Evolutionary conservation across 2,329 filamentous ascomycete genomes (phyloP).

Genomic region (Colletotrichum chrysophilum): DNA sequence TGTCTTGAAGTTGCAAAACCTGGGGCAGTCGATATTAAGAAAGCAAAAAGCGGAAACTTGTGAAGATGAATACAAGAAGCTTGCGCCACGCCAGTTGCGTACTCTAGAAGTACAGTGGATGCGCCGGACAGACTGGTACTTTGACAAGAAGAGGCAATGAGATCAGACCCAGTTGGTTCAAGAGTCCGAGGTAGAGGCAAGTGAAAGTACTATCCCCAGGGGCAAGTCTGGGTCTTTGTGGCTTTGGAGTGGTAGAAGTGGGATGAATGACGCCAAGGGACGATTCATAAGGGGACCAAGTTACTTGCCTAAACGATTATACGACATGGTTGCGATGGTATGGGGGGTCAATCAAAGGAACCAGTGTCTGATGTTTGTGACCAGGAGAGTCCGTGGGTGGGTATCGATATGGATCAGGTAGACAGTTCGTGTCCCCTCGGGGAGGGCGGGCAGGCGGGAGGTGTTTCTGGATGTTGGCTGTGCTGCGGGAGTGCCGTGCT

Average conservation of each 20-base stretch:
- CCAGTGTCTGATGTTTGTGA: conserved; percentile 23
- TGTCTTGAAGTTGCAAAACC: background rate
- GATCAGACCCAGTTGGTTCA: background rate
- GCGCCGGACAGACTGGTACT: background rate
- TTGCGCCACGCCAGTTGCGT: conserved; percentile 16
- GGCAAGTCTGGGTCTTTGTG: conserved; percentile 12
- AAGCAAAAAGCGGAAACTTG: conserved; percentile 8
- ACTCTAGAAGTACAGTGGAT: background rate
- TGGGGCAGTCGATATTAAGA: background rate
- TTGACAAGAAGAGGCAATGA: background rate
- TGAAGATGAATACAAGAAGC: background rate
- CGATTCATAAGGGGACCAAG: conserved; percentile 26
- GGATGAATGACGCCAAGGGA: conserved; percentile 23
- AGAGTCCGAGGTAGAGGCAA: background rate
- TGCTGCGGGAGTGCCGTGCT: conserved; percentile 15
- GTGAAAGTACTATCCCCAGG: background rate
- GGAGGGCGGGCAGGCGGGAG: conserved; percentile 1
- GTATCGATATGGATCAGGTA: conserved; percentile 18
- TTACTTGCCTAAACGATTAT: conserved; percentile 75
- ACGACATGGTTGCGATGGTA: conserved; percentile 61
- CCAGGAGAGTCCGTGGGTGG: conserved; percentile 19
- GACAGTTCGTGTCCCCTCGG: conserved; percentile 8
- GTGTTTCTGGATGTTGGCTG: conserved; percentile 15
- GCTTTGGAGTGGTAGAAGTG: conserved; percentile 4
- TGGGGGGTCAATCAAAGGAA: conserved; percentile 13